Evolutionary conservation across 768 basidiomycete genomes (phyloP), one percentile per base, ranked within the genome.

Genomic region (Suillus ampliporus): DNA sequence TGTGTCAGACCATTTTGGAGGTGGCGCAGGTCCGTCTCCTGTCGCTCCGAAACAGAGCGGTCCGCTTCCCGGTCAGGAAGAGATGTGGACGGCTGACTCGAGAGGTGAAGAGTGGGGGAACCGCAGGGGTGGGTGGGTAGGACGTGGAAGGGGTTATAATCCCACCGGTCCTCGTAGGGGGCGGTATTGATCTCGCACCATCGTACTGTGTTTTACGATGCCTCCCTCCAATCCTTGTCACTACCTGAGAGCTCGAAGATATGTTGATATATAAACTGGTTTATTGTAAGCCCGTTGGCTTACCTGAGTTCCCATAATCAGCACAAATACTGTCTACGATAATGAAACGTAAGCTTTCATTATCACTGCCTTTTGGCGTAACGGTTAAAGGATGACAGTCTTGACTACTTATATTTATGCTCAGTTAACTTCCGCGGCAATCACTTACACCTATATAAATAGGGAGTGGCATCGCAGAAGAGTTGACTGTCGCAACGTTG

Each of bases 1-100:
- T 13, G 77, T 77, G 8, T 69, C 72, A 3, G 76, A 75, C 0
- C 72, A 71, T 31, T 62, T 76, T 17, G 69, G 67, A 13, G 60
- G 66, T 40, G 17, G 61, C 43, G 64, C 69, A 15, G 73, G 72
- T 5, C 57, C 53, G 10, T 69, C 64, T 66, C 69, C 69, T 69
- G 69, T 68, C 69, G 75, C 68, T 69, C 76, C 75, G 73, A 72
- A 66, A 70, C 76, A 70, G 52, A 59, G 66, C 67, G 61, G 78
- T 13, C 75, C 82, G 60, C 67, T 82, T 57, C 82, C 82, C 7
- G 76, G 78, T 47, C 87, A 87, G 66, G 83, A 85, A 43, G 86
- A 89, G 37, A 77, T 83, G 72, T 82, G 80, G 70, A 74, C 79
- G 4, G 69, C 69, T 4, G 76, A 72, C 1, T 79, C 77, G 0